Base-by-base conservation (phyloP, 1,284 basidiomycete species). In the Lentinula novae-zelandiae region DNA sequence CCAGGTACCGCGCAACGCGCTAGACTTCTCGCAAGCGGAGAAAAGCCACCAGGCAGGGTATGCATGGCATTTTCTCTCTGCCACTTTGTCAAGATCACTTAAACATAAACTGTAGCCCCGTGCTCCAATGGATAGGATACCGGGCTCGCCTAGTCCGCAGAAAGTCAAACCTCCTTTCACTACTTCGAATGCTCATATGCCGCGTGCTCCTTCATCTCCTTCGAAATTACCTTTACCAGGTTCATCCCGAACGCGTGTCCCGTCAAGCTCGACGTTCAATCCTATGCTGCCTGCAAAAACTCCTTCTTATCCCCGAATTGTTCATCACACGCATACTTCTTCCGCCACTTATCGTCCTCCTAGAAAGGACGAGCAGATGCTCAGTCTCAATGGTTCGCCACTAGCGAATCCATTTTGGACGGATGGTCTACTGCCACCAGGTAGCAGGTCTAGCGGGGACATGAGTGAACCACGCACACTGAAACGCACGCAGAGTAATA, bases 311-410 rank as follows among this genome's bases (percentile, higher is more conserved):
- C 88, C 88, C 3, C 64, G 63, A 44, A 36, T 34, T 36, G 17
- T 31, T 4, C 42, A 50, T 51, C 44, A 53, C 48, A 12, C 27
- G 36, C 33, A 36, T 15, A 33, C 42, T 27, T 7, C 58, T 39
- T 65, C 64, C 49, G 64, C 65, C 57, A 64, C 70, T 3, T 63
- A 78, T 62, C 79, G 82, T 15, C 69, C 83, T 69, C 87, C 89
- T 7, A 81, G 86, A 54, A 82, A 79, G 66, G 83, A 90, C 64
- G 89, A 92, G 70, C 83, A 76, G 65, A 82, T 92, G 82, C 78
- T 92, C 54, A 90, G 87, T 67, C 72, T 87, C 20, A 92, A 92
- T 62, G 90, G 90, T 3, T 90, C 88, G 0, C 90, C 90, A 0
- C 76, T 92, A 8, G 82, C 86, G 7, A 90, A 91, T 68, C 89